Base-by-base conservation (phyloP, 768 basidiomycete genomes). In the Tylopilus vinaceipallidus region DNA sequence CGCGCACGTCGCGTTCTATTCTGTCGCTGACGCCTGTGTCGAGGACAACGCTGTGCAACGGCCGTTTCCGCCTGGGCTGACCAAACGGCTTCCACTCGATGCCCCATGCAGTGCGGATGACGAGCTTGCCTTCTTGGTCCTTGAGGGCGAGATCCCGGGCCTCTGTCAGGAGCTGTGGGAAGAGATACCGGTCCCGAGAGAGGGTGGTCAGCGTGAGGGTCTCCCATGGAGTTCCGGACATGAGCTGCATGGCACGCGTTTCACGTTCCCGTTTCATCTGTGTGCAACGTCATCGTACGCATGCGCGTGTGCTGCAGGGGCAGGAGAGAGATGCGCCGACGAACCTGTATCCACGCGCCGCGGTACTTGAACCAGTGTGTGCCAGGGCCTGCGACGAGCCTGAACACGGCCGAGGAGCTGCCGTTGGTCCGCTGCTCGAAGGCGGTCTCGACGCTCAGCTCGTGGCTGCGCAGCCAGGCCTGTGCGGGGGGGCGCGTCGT, bases 71-170 rank as follows among this genome's bases (percentile, higher is more conserved):
- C 40, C 95, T 77, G 30, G 97, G 94, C 60, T 87, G 86, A 7
- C 97, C 97, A 63, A 99, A 98, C 8, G 91, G 93, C 53, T 83
- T 79, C 97, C 97, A 99, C 58, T 98, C 94, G 27, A 85, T 87
- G 0, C 93, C 93, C 93, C 95, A 97, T 4, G 95, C 91, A 1
- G 94, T 97, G 58, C 95, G 90, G 50, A 99, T 88, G 49, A 98
- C 89, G 9, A 95, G 91, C 62, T 94, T 94, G 42, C 95, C 95
- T 66, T 95, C 91, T 53, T 93, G 88, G 0, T 80, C 85, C 27
- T 74, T 79, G 75, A 95, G 79, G 1, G 93, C 95, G 34, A 95
- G 74, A 61, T 91, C 85, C 44, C 91, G 78, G n/a, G 97, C 95
- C 66, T 99, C 95, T 2, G 80, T 69, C 4, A 99, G 82, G 6